Evolutionary conservation across 176 grass and related monocot genomes (phyloP), one percentile per base, ranked within the genome.

Genomic region (Aegilops speltoides): DNA sequence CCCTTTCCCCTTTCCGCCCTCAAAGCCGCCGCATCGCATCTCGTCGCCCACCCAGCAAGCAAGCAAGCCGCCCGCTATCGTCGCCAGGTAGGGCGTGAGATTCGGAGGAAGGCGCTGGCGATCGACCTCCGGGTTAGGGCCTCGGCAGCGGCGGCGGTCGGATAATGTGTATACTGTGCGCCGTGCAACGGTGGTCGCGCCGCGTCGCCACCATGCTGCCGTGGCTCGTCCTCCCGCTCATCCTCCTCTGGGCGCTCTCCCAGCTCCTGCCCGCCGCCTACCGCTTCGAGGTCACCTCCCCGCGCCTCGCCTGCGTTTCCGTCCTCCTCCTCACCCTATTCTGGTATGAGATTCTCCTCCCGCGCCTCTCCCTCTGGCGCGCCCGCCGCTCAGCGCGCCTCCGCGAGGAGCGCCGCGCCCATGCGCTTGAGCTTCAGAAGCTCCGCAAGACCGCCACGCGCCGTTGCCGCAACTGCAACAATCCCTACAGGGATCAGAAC

Each of bases 101-200:
- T 64, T 70, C 24, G 68, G 26, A n/a, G 17, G 59, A 16, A 28
- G 74, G 83, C 85, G 83, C 88, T 83, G 88, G 91, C 88, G 88
- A 90, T 90, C 85, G 28, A 84, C 26, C 74, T 77, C 46, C 46
- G 33, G 78, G 78, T 31, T 41, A 82, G 26, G 37, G 77, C 22
- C 71, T 43, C 43, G 73, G 79, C 41, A 26, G 66, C 31, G 81
- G 13, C 64, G 74, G 87, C 56, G 88, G 85, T 66, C 80, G 91
- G 90, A 90, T 84, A 98, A 98, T 98, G 96, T 98, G 96, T 86
- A 95, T 93, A 85, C 89, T 98, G 23, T 98, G 96, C 76, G 88
- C 89, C 73, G 93, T 98, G 37, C 93, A 98, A 89, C 89, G 96
- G 86, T 98, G 96, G 93, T 98, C 96, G 87, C 96, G 96, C 14